Evolutionary conservation across 768 basidiomycete species (phyloP).

Genomic region (Gloeostereum incarnatum): DNA sequence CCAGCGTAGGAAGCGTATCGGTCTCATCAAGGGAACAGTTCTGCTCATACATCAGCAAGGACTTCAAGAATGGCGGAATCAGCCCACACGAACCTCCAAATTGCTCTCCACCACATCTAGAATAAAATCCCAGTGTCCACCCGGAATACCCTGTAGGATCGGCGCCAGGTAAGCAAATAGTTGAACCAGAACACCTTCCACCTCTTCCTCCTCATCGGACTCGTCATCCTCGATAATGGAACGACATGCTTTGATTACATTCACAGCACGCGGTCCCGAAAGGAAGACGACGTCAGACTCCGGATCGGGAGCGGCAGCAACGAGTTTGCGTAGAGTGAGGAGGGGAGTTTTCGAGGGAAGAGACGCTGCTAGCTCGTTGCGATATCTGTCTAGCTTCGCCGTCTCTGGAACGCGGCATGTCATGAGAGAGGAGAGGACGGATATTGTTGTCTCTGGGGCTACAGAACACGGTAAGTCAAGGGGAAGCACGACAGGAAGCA

Average conservation of each 20-base stretch:
- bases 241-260: constrained; percentile 76
- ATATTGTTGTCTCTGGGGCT: constrained; percentile 68
- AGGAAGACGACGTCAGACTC: constrained; percentile 81
- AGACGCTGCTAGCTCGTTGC: constrained; percentile 86
- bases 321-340: constrained; percentile 55
- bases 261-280: constrained; percentile 77
- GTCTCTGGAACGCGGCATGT: constrained; percentile 58
- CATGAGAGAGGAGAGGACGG: constrained; percentile 55
- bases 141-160: constrained; percentile 78
- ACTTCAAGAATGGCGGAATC: background rate
- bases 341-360: constrained; percentile 62
- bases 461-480: background rate
- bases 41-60: constrained; percentile 22
- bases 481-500: constrained; percentile 1
- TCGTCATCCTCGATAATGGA: constrained; percentile 62
- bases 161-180: constrained; percentile 74
- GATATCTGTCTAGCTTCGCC: constrained; percentile 64
- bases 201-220: constrained; percentile 47
- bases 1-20: constrained; percentile 50
- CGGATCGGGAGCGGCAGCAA: constrained; percentile 51
- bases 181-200: constrained; percentile 70
- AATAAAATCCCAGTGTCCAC: constrained; percentile 88
- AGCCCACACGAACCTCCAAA: constrained; percentile 55
- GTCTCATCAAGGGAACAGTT: constrained; percentile 50
- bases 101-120: constrained; percentile 86